A percentile compares a stretch with the other conserved stretches of the same genome.
Conservation (phyloP, 140 eudicot genomes). For the Anethum foeniculum region DNA sequence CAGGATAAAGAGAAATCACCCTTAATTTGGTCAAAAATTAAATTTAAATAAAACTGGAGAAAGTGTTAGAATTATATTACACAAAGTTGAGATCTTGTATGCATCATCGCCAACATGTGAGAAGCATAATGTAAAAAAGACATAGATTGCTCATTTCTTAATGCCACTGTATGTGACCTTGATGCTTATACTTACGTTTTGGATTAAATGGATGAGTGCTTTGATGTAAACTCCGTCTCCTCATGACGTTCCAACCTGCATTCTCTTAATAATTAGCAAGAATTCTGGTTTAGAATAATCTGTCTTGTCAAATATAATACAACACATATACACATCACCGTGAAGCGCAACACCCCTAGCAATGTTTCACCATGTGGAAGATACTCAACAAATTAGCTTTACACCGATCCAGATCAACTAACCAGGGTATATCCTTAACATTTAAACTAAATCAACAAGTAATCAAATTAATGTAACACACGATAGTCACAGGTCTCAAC, state of each 20-base stretch:
- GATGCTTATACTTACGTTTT: conserved; percentile 36
- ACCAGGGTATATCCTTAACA: background rate
- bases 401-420: background rate
- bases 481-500: background rate
- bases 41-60: background rate
- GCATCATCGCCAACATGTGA: background rate
- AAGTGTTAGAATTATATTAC: background rate
- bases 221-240: conserved; percentile 59
- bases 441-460: background rate
- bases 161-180: background rate
- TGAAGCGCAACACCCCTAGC: background rate
- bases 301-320: background rate
- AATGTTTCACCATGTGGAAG: background rate
- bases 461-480: background rate
- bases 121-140: background rate
- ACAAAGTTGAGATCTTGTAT: background rate
- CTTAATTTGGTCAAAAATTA: background rate
- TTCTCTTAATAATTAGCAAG: background rate
- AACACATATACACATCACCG: background rate
- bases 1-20: background rate
- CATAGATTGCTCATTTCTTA: conserved; percentile 2
- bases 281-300: background rate
- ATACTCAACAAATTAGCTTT: background rate
- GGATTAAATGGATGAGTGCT: conserved; percentile 49
- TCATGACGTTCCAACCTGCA: conserved; percentile 30